phyloP scores from a whole-genome alignment of 2,329 filamentous ascomycete species.

The Phaeosphaeria sp. region DNA sequence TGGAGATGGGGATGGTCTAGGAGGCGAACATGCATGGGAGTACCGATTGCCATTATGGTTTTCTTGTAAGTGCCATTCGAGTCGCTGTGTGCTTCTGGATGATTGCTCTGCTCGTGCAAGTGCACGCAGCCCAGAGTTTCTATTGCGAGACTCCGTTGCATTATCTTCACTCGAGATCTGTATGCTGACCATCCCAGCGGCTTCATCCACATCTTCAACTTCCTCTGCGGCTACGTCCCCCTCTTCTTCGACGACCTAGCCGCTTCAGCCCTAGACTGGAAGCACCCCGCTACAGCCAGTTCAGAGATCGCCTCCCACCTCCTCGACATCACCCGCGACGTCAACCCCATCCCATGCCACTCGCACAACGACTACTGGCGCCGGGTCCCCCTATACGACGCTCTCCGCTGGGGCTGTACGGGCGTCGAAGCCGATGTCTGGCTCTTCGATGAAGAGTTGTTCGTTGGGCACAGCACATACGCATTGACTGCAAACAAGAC shows the following conservation, averaged over 20 bases:
- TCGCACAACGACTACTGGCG: constrained; percentile 69
- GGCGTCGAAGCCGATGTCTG: constrained; percentile 66
- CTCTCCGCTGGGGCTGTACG: constrained; percentile 61
- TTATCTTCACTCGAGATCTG: neutral
- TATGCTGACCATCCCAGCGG: constrained; percentile 45
- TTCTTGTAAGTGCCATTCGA: constrained; percentile 42
- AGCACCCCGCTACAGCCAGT: constrained; percentile 43
- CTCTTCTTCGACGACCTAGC: constrained; percentile 47
- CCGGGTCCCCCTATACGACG: constrained; percentile 61
- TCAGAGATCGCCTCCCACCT: constrained; percentile 45
- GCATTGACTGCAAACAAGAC: constrained; percentile 57
- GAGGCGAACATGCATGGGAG: constrained; percentile 26
- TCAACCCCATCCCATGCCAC: constrained; percentile 60
- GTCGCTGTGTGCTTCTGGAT: constrained; percentile 21
- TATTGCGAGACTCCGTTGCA: too few relatives aligned
- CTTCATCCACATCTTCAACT: constrained; percentile 50
- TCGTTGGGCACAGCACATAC: constrained; percentile 60
- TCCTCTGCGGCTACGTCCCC: constrained; percentile 45
- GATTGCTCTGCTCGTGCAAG: neutral
- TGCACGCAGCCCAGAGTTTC: too few relatives aligned
- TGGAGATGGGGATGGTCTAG: constrained; percentile 26
- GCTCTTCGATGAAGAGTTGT: constrained; percentile 61
- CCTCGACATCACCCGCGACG: constrained; percentile 58
- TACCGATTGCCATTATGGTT: constrained; percentile 30
- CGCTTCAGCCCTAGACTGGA: constrained; percentile 51